Evolutionary conservation across 805 yeast species (phyloP), one percentile per base, ranked within the genome.

Genomic region (Starmerella geochares): DNA sequence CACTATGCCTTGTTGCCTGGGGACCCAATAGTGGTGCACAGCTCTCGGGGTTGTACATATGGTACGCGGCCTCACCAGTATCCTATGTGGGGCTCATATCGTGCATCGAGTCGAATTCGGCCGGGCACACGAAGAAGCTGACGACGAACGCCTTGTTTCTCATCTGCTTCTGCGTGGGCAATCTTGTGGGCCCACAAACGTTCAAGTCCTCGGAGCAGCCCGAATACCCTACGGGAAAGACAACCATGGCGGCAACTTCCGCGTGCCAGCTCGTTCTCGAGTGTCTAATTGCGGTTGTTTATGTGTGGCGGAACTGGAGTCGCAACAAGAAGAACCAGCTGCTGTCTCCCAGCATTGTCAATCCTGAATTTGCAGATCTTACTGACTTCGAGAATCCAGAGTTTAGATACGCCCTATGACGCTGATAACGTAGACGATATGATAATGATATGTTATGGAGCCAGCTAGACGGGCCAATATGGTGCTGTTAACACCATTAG

Each of bases 191-290:
- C 3, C 80, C 81, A 10, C 79, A 81, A 64, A 72, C 83, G 17
- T 83, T 83, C 67, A 71, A 69, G 51, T 64, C 73, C 0, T 56
- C 64, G 5, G 76, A 81, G 51, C 79, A 77, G n/a, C 87, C 87
- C 6, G 60, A 64, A 36, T 83, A 81, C 58, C 65, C 43, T 69
- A 78, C 72, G 70, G 80, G 57, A 73, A 83, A 38, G 73, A 79
- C 27, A 70, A 79, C 65, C 69, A 76, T 47, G 78, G 80, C 56
- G 65, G 82, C 52, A 68, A 71, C 80, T 3, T 20, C 46, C n/a
- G 36, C 36, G 16, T 25, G 50, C 13, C 78, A 38, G 33, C n/a
- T 51, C 14, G 32, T 6, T 1, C 36, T 49, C 8, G 46, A 49
- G 28, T 25, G 36, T 21, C 3, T 21, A n/a, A 36, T 50, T 31